phyloP scores from a whole-genome alignment of 2,329 filamentous ascomycete genomes.

The Ustilaginoidea virens region DNA sequence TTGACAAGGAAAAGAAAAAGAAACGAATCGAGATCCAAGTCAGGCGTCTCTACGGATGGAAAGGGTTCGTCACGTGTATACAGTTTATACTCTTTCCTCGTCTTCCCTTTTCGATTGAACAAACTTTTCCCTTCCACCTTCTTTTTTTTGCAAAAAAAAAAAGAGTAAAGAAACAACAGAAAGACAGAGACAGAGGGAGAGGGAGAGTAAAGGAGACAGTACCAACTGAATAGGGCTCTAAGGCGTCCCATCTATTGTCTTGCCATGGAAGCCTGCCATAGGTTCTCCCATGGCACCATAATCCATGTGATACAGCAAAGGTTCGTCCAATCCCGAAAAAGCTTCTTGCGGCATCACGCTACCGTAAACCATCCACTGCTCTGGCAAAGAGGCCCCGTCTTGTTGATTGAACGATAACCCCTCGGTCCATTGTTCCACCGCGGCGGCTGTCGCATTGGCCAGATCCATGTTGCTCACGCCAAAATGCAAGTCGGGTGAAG shows the following conservation, averaged over 20 bases:
- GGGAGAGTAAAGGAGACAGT: no score
- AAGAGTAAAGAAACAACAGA: no score
- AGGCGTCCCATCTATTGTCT: conserved; percentile 1
- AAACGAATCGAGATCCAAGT: no score
- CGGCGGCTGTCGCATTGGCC: conserved; percentile 1
- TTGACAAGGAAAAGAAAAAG: no score
- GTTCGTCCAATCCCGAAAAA: conserved; percentile 6
- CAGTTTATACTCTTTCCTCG: no score
- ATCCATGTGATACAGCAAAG: conserved; percentile 11
- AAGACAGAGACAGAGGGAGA: no score
- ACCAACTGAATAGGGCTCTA: no score
- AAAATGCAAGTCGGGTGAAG: not conserved
- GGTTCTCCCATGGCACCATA: conserved; percentile 9
- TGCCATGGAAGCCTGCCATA: conserved; percentile 8
- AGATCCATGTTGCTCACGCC: not conserved
- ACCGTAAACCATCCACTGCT: conserved; percentile 10
- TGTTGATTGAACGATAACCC: conserved; percentile 11
- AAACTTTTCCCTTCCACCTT: no score
- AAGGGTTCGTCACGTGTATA: no score
- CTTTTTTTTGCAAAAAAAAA: no score
- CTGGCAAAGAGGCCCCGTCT: conserved; percentile 8
- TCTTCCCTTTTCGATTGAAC: no score
- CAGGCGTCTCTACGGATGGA: no score
- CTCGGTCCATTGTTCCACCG: conserved; percentile 17
- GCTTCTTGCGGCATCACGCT: conserved; percentile 13